Evolutionary conservation across 2,329 filamentous ascomycete genomes (phyloP).

Genomic region (Zasmidium cellare): DNA sequence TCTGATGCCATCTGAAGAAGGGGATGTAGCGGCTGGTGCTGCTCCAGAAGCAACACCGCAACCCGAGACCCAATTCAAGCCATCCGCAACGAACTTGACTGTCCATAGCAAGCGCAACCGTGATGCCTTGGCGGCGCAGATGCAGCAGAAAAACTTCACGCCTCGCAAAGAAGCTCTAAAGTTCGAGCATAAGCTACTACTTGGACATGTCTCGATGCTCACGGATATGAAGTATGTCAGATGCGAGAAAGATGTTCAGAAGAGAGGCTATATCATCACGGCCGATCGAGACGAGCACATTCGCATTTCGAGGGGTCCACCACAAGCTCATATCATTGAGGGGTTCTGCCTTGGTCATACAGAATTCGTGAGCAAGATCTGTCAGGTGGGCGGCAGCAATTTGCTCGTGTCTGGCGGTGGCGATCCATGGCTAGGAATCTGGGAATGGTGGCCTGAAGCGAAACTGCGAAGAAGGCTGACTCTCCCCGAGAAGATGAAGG

Average conservation of each 20-base stretch:
- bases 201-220: constrained; percentile 94
- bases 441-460: constrained; percentile 81
- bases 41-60: constrained; percentile 27
- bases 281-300: constrained; percentile 80
- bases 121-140: constrained; percentile 57
- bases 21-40: constrained; percentile 28
- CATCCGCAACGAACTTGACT: constrained; percentile 58
- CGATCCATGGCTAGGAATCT: constrained; percentile 74
- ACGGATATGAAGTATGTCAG: constrained; percentile 67
- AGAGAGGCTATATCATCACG: constrained; percentile 64
- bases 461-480: constrained; percentile 56
- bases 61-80: constrained; percentile 38
- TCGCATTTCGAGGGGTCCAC: constrained; percentile 76
- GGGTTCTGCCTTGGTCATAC: constrained; percentile 84
- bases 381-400: constrained; percentile 60
- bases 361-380: constrained; percentile 78
- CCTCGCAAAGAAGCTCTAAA: constrained; percentile 47
- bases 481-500: constrained; percentile 35
- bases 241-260: constrained; percentile 44
- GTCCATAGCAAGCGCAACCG: constrained; percentile 64
- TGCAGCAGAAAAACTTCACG: constrained; percentile 45
- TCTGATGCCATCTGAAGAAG: constrained; percentile 52
- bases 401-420: constrained; percentile 83
- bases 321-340: constrained; percentile 87
- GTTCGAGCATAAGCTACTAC: constrained; percentile 75